phyloP scores from a whole-genome alignment of 768 basidiomycete species.

The Kwoniella europaea region DNA sequence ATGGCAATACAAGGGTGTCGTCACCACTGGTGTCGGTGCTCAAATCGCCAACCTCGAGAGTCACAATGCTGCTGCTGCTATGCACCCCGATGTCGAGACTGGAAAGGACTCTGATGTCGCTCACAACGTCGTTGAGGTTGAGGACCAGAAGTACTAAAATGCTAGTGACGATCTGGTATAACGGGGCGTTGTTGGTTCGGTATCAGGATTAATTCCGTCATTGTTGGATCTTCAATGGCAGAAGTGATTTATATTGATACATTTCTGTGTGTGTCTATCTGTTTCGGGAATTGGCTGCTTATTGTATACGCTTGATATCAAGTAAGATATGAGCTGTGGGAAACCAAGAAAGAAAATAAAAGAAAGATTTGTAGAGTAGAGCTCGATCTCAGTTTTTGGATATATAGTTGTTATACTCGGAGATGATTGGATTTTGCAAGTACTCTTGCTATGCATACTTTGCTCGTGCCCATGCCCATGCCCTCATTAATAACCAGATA shows the following conservation, averaged over 20 bases:
- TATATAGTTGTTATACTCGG: too few relatives aligned
- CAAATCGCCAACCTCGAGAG: constrained; percentile 26
- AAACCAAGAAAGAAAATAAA: background rate
- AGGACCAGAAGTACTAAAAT: background rate
- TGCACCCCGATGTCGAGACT: background rate
- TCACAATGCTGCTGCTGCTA: constrained; percentile 7
- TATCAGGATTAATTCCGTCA: too few relatives aligned
- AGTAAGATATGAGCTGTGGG: too few relatives aligned
- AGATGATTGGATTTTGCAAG: background rate
- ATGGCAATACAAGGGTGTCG: constrained; percentile 33
- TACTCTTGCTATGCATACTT: background rate
- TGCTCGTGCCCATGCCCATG: background rate
- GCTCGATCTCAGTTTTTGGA: too few relatives aligned
- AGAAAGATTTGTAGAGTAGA: background rate
- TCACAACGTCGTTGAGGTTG: constrained; percentile 1
- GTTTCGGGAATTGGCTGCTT: background rate
- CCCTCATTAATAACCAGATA: too few relatives aligned
- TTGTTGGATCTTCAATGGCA: too few relatives aligned
- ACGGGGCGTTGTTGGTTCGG: background rate
- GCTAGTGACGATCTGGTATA: background rate
- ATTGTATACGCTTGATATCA: background rate
- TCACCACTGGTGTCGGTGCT: constrained; percentile 34
- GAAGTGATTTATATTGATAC: too few relatives aligned
- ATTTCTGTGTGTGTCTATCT: background rate
- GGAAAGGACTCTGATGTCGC: constrained; percentile 1